Conservation (phyloP, 139 green algal species). For the Nannochloris sp. region DNA sequence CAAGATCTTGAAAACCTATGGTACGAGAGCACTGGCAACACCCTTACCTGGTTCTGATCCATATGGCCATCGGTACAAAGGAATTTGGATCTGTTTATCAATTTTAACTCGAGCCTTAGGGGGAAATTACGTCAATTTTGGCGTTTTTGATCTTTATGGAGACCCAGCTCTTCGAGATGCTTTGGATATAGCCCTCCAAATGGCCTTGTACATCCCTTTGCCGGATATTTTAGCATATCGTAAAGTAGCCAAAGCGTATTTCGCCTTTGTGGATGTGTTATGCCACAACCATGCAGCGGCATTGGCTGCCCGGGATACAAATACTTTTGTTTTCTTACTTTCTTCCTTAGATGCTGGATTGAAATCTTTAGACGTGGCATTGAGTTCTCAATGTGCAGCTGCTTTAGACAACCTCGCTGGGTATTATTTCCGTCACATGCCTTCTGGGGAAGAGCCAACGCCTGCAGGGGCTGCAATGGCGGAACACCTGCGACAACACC, state of each 20-base stretch:
- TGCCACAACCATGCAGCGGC: constrained; percentile 64
- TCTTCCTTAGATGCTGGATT: constrained; percentile 73
- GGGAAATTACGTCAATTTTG: constrained; percentile 98
- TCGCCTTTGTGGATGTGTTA: constrained; percentile 84
- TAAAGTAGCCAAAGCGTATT: constrained; percentile 78
- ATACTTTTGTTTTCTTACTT: constrained; percentile 85
- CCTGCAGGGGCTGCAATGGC: constrained; percentile 42
- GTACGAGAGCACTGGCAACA: constrained; percentile 48
- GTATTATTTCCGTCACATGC: constrained; percentile 69
- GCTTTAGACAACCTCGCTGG: constrained; percentile 87
- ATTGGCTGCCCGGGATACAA: constrained; percentile 50
- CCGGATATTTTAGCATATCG: constrained; percentile 70
- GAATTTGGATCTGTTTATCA: constrained; percentile 83
- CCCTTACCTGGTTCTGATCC: constrained; percentile 28
- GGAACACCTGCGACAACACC: constrained; percentile 49
- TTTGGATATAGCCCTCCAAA: constrained; percentile 76
- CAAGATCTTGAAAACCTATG: constrained; percentile 77
- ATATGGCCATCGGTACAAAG: constrained; percentile 87
- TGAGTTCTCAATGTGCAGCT: constrained; percentile 73
- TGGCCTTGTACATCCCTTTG: constrained; percentile 68
- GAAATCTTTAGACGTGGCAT: constrained; percentile 70
- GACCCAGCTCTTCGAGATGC: constrained; percentile 89
- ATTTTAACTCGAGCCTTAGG: constrained; percentile 76
- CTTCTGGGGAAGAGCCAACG: constrained; percentile 24
- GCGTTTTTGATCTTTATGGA: constrained; percentile 97